Evolutionary conservation across 331 rosid genomes (phyloP).

Genomic region (Phaseolus coccineus): DNA sequence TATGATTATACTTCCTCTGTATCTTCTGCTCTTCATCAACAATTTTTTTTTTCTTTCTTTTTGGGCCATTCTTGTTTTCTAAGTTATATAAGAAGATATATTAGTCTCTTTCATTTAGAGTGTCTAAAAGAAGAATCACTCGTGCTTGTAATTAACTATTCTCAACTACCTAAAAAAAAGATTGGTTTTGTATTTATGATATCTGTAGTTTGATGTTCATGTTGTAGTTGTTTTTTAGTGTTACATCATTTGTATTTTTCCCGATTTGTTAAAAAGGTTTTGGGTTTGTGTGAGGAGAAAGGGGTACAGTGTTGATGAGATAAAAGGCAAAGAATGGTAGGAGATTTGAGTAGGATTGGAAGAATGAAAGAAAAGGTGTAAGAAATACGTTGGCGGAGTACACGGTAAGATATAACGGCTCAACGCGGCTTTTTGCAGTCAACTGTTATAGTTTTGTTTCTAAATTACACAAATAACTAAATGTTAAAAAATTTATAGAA

Average conservation of each 20-base stretch:
- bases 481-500: no score
- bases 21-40: neutral
- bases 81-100: neutral
- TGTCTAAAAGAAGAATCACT: conserved; percentile 40
- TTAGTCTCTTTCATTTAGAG: conserved; percentile 33
- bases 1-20: neutral
- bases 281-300: neutral
- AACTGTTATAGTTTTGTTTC: no score
- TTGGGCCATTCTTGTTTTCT: neutral
- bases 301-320: neutral
- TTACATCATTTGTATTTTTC: neutral
- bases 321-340: neutral
- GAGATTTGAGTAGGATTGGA: neutral
- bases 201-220: conserved; percentile 1
- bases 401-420: neutral
- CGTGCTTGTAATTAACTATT: conserved; percentile 22
- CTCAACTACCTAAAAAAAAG: neutral
- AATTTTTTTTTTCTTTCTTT: neutral
- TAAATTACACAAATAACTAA: no score
- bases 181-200: neutral
- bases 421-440: no score
- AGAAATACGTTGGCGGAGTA: neutral
- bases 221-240: neutral
- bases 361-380: neutral
- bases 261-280: neutral